Conservation (phyloP, 495 filamentous ascomycete genomes). For the Extremus antarcticus region DNA sequence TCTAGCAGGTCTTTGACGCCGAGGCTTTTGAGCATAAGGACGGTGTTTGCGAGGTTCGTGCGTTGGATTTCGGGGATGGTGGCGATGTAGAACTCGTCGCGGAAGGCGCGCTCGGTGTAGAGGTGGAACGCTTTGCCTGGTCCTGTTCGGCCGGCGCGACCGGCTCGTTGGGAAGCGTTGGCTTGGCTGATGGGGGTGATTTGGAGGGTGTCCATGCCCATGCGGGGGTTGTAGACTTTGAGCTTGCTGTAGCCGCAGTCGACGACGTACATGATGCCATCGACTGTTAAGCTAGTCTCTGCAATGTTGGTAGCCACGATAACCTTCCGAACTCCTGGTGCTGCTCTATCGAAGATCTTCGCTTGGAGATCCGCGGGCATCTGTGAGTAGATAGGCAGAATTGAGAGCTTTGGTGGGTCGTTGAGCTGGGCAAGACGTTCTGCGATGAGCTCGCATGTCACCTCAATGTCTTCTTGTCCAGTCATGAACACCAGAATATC, state of each 20-base stretch:
- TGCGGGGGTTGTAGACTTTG: constrained; percentile 95
- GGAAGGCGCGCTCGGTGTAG: constrained; percentile 89
- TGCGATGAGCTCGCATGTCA: constrained; percentile 83
- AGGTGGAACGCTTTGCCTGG: constrained; percentile 93
- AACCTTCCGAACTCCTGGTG: constrained; percentile 85
- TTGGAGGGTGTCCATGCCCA: constrained; percentile 99
- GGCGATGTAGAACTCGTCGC: constrained; percentile 93
- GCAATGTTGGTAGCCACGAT: constrained; percentile 99
- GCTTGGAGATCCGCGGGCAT: constrained; percentile 98
- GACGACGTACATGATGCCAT: constrained; percentile 99
- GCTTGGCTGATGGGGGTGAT: constrained; percentile 98
- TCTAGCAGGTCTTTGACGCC: constrained; percentile 91
- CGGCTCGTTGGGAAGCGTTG: constrained; percentile 86
- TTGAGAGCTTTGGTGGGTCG: constrained; percentile 87
- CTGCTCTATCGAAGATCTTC: constrained; percentile 89
- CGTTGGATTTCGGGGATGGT: constrained; percentile 98
- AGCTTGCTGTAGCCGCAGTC: constrained; percentile 93
- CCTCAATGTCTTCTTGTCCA: constrained; percentile 96
- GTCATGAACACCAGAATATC: constrained; percentile 99
- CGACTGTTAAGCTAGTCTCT: constrained; percentile 94
- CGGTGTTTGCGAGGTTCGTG: constrained; percentile 90
- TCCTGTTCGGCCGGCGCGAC: constrained; percentile 87
- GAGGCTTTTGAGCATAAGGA: constrained; percentile 85
- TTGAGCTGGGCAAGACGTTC: constrained; percentile 86
- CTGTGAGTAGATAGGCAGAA: constrained; percentile 97